Evolutionary conservation across 2,329 filamentous ascomycete genomes (phyloP).

Genomic region (Pseudopithomyces chartarum): DNA sequence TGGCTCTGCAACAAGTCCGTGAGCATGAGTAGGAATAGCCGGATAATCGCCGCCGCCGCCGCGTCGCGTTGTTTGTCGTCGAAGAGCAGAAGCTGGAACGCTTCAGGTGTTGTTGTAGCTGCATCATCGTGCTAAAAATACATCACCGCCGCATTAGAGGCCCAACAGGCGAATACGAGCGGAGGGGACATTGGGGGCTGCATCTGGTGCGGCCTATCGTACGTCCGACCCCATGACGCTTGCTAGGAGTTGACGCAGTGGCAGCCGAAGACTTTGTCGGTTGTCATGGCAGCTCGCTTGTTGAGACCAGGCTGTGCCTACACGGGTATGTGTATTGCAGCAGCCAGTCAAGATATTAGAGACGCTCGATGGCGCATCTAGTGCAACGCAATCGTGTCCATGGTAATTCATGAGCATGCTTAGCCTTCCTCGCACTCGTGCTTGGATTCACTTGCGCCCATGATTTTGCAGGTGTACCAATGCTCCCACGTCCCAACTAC

Average conservation of each 20-base stretch:
- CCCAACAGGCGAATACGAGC: conserved; percentile 11
- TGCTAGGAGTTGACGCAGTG: not conserved
- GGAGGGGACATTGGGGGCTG: conserved; percentile 11
- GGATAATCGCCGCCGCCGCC: not conserved
- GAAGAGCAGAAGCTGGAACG: not conserved
- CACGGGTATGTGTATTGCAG: no score
- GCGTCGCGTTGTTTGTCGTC: not conserved
- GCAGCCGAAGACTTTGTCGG: not conserved
- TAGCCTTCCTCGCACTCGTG: no score
- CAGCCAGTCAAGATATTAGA: no score
- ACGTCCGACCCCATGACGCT: not conserved
- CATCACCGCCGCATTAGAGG: conserved; percentile 17
- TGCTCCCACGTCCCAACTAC: no score
- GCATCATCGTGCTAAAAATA: conserved; percentile 19
- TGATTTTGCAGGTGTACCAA: no score
- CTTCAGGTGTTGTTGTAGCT: not conserved
- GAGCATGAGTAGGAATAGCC: no score
- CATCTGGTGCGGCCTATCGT: not conserved
- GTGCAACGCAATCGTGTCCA: no score
- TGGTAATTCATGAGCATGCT: no score
- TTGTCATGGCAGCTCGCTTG: not conserved
- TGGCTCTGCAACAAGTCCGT: no score
- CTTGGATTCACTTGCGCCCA: no score
- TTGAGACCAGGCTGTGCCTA: no score
- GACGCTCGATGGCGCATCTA: no score